Evolutionary conservation across 2,329 filamentous ascomycete genomes (phyloP), one percentile per base, ranked within the genome.

Genomic region (Lasiodiplodia citricola): DNA sequence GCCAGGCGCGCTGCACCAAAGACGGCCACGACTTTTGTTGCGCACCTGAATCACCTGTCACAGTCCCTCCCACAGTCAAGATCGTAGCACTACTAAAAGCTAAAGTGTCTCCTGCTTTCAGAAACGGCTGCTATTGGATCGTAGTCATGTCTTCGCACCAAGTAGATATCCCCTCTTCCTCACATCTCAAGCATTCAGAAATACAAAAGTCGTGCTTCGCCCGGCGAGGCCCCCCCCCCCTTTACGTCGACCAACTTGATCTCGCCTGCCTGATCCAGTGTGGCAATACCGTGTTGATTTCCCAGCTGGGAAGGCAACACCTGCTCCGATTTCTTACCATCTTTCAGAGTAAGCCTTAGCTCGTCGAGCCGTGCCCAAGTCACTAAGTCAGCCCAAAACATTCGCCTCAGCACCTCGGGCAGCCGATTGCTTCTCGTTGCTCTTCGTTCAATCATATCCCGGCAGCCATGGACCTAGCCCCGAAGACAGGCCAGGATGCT

Each of bases 21-120:
- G 16, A 10, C 44, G 47, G 60, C 47, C 60, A 64, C 31, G 41
- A 63, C 18, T 64, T 64, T 64, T 14, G 8, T 16, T n/a, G 41
- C 60, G 38, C 44, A 64, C 28, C 10, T 23, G 23, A 18, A 23
- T 14, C 10, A 28, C 21, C 23, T 28, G 51, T 5, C 14, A 14
- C 14, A 41, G 13, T 41, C 11, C 37, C 37, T 47, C 8, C 4
- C 41, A 47, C 13, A n/a, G 1, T 47, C 18, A 14, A n/a, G 13
- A 41, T 18, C 16, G 18, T 47, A 47, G 18, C 18, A 10, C 41
- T n/a, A 47, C 18, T 47, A 10, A 21, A 21, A 2, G 8, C 21
- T 21, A 8, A 41, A 47, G 6, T 16, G 18, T n/a, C 16, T n/a
- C 18, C 41, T 18, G 5, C 41, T 44, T 5, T n/a, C 14, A 1